Percentiles rank a stretch among this genome's conserved stretches.
Evolutionary conservation across 2,329 filamentous ascomycete species (phyloP).

Genomic region (Hypocreales sp.): DNA sequence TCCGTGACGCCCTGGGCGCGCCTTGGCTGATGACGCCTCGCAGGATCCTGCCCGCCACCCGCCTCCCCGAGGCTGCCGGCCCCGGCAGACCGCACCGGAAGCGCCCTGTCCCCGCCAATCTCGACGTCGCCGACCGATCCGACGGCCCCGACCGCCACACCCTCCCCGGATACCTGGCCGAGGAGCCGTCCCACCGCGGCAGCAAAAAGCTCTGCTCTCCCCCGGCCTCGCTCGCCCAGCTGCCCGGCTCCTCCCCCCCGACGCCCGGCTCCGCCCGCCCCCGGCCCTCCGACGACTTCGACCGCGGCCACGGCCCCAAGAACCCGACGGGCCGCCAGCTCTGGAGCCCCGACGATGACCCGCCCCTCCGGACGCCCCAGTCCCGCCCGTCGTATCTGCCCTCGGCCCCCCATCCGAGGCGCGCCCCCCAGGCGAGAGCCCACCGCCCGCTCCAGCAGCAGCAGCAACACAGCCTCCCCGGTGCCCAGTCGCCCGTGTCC

Average conservation of each 20-base stretch:
- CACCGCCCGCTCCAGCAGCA: too few relatives aligned
- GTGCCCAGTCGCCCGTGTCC: neutral
- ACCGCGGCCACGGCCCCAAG: conserved; percentile 8
- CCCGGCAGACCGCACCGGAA: conserved; percentile 3
- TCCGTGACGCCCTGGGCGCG: too few relatives aligned
- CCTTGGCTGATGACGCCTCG: too few relatives aligned
- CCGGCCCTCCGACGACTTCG: conserved; percentile 8
- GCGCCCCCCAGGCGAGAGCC: conserved; percentile 2
- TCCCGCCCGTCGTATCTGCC: neutral
- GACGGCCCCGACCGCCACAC: conserved; percentile 3
- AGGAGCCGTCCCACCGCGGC: conserved; percentile 5
- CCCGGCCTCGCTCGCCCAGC: conserved; percentile 8
- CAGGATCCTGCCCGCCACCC: too few relatives aligned
- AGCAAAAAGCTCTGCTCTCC: conserved; percentile 14
- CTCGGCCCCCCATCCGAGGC: conserved; percentile 1
- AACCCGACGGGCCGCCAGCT: conserved; percentile 10
- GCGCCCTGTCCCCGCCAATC: conserved; percentile 3
- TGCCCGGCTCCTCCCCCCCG: conserved; percentile 6
- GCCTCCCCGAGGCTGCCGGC: neutral
- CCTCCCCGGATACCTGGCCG: conserved; percentile 1
- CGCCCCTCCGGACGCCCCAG: conserved; percentile 3
- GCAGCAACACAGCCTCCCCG: too few relatives aligned
- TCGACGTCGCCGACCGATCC: conserved; percentile 1
- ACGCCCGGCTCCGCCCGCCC: conserved; percentile 7
- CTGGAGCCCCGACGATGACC: conserved; percentile 12